Evolutionary conservation across 495 filamentous ascomycete species (phyloP).

Genomic region (Friedmanniomyces simplex): DNA sequence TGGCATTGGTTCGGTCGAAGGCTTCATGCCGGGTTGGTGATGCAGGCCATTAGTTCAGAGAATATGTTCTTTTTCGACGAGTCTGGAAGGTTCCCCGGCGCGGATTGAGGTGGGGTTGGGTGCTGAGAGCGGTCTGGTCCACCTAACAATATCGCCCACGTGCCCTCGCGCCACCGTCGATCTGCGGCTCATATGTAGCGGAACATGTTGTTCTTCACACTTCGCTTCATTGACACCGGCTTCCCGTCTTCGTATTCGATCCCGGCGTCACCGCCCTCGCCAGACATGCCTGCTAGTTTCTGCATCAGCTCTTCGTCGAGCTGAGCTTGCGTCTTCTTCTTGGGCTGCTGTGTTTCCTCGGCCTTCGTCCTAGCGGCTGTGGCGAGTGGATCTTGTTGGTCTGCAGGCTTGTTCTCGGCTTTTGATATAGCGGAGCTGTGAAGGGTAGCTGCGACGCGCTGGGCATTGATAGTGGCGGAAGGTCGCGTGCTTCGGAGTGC

Average conservation of each 20-base stretch:
- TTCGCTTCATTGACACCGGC: constrained; percentile 64
- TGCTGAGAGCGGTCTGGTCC: too few species aligned
- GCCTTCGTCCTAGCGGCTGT: not conserved
- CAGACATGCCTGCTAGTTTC: constrained; percentile 58
- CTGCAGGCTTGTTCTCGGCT: not conserved
- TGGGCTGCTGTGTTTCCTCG: not conserved
- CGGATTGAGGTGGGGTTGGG: too few species aligned
- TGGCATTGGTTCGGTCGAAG: too few species aligned
- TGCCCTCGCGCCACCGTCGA: too few species aligned
- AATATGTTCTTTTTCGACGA: too few species aligned
- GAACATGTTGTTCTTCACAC: constrained; percentile 74
- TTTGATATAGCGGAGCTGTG: not conserved
- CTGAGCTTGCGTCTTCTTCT: constrained; percentile 47
- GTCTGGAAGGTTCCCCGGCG: too few species aligned
- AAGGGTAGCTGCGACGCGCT: not conserved
- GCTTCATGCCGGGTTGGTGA: too few species aligned
- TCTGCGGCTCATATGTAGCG: constrained; percentile 49
- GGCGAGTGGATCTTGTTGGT: not conserved
- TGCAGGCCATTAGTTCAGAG: too few species aligned
- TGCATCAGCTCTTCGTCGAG: constrained; percentile 56
- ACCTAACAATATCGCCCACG: too few species aligned
- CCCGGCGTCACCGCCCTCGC: constrained; percentile 67
- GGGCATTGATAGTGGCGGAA: too few species aligned
- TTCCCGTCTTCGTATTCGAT: constrained; percentile 71
- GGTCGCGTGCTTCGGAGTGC: too few species aligned